A percentile compares a stretch with the other conserved stretches of the same genome.
phyloP scores from a whole-genome alignment of 2,329 filamentous ascomycete species.

The Dactylellina leptospora region DNA sequence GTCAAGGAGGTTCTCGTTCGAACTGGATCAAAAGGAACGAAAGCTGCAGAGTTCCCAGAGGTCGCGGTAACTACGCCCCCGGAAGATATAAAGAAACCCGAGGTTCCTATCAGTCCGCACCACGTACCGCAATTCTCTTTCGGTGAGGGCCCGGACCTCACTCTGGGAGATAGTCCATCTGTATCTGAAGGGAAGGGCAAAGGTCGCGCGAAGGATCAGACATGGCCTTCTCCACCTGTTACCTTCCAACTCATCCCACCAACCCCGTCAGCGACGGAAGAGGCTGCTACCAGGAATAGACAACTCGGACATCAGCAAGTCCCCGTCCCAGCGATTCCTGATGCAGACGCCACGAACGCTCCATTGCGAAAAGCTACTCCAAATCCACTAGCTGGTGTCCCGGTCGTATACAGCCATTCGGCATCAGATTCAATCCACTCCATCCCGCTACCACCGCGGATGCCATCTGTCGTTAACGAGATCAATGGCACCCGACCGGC shows the following conservation, averaged over 20 bases:
- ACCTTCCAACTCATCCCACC: constrained; percentile 47
- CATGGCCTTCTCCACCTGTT: constrained; percentile 20
- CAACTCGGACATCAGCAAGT: constrained; percentile 31
- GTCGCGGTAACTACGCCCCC: neutral
- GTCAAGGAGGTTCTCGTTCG: constrained; percentile 49
- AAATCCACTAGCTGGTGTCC: constrained; percentile 31
- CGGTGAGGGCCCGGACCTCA: constrained; percentile 36
- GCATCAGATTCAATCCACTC: constrained; percentile 35
- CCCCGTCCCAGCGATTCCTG: constrained; percentile 6
- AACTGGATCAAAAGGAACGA: constrained; percentile 35
- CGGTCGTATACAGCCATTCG: constrained; percentile 32
- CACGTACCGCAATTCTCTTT: constrained; percentile 45
- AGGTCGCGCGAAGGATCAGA: constrained; percentile 35
- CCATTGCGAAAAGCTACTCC: constrained; percentile 28
- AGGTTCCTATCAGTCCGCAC: constrained; percentile 3
- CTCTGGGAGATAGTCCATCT: constrained; percentile 22
- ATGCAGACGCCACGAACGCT: constrained; percentile 1
- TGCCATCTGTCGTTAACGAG: constrained; percentile 35
- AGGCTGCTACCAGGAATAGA: neutral
- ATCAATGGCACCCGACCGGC: constrained; percentile 18
- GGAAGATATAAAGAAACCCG: constrained; percentile 22
- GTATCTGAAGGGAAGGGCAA: constrained; percentile 30
- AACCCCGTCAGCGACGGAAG: constrained; percentile 30
- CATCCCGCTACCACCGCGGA: constrained; percentile 20
- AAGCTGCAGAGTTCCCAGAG: constrained; percentile 16